Evolutionary conservation across 2,329 filamentous ascomycete genomes (phyloP), one percentile per base, ranked within the genome.

Genomic region (Phyllosticta capitalensis): DNA sequence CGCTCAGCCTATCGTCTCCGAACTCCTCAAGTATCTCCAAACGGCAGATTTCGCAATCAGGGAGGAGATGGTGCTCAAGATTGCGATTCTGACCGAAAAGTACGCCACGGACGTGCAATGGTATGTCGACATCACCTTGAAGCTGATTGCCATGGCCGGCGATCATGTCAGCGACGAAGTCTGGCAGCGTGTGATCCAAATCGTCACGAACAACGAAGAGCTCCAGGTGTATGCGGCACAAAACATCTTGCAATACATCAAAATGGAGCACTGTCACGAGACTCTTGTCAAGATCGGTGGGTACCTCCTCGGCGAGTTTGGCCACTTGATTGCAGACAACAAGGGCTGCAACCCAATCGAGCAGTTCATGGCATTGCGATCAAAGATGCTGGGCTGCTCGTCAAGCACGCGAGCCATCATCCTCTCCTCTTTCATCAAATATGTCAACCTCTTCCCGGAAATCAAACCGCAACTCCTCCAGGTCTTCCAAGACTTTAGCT

Each of bases 131-230:
- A 96, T 97, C 66, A 96, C 94, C 10, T 80, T 99, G 65, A 86
- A 92, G 59, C 82, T 99, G 56, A 92, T 99, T 61, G 91, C 92
- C 61, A 92, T 97, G 84, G 94, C 95, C 2, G 94, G 94, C 65
- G 94, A 99, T 69, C 94, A 99, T 72, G 92, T 99, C 66, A 97
- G 92, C 73, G 95, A 99, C 64, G 94, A 99, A 75, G 94, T 99
- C 19, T 99, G 94, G 94, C 94, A 99, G 72, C 86, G 94, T 67
- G 92, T 99, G 59, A 96, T 96, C 63, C 94, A 99, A 72, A 97
- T 99, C 66, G 92, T 97, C 61, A 97, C 94, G 58, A 99, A 99
- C 78, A 99, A 99, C 73, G 94, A 99, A 73, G 92, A 97, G 72
- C 81, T 99, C 10, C 94, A 99, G 74, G 87, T 96, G 0, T 99